phyloP scores from a whole-genome alignment of 2,329 filamentous ascomycete species.

The Xylariales sp. region DNA sequence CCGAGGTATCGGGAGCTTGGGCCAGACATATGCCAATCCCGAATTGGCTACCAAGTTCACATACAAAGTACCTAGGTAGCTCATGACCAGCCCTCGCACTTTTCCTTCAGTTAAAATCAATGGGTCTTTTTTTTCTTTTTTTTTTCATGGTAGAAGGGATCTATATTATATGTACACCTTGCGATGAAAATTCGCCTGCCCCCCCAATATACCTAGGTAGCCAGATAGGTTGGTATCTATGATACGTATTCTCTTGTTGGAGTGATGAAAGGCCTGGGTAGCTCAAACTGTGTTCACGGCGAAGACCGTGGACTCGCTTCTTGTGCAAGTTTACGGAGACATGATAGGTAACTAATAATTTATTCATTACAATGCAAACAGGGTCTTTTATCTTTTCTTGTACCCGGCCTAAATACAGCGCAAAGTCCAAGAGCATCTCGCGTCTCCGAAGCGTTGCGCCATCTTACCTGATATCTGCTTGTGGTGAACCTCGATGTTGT shows the following conservation, averaged over 20 bases:
- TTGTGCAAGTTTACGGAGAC: not conserved
- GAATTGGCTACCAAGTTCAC: not conserved
- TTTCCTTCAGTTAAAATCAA: too few species aligned
- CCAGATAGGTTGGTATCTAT: not conserved
- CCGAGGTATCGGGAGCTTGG: slow-evolving; percentile 30
- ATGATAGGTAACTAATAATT: slow-evolving; percentile 14
- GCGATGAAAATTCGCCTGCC: too few species aligned
- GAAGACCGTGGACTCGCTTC: not conserved
- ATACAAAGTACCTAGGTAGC: too few species aligned
- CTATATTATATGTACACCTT: too few species aligned
- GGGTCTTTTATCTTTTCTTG: slow-evolving; percentile 13
- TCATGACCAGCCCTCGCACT: too few species aligned
- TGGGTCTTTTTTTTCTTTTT: too few species aligned
- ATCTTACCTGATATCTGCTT: slow-evolving; percentile 12
- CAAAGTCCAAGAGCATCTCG: slow-evolving; percentile 10
- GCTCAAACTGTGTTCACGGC: not conserved
- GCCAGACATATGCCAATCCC: not conserved
- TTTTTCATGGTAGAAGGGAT: too few species aligned
- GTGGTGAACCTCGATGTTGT: slow-evolving; percentile 14
- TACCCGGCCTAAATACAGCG: slow-evolving; percentile 15
- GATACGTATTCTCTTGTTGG: not conserved
- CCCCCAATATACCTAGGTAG: too few species aligned
- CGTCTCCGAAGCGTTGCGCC: slow-evolving; percentile 9
- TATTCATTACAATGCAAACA: slow-evolving; percentile 34
- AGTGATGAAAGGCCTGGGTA: not conserved